Percentiles rank a stretch among this genome's conserved stretches.
Evolutionary conservation across 345 rosid species (phyloP).

Genomic region (Pistacia atlantica): DNA sequence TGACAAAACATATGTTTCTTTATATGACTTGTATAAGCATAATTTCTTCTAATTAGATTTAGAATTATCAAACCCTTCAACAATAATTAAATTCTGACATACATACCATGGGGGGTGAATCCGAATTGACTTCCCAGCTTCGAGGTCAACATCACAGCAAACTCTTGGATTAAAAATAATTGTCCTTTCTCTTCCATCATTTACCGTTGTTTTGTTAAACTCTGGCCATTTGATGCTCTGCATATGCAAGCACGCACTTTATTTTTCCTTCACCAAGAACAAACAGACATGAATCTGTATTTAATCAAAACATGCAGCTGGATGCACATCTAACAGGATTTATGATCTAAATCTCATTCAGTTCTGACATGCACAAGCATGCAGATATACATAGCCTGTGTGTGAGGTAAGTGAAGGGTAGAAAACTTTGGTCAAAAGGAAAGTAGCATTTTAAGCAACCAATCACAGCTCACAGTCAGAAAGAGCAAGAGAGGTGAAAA

Average conservation of each 20-base stretch:
- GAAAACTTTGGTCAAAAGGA: not conserved
- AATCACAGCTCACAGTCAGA: not conserved
- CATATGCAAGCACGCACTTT: conserved; percentile 24
- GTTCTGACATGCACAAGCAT: not conserved
- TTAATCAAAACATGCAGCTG: not conserved
- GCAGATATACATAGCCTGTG: not conserved
- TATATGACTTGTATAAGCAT: not conserved
- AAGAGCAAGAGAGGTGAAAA: not conserved
- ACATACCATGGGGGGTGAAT: conserved; percentile 70
- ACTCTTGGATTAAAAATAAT: conserved; percentile 76
- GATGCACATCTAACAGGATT: not conserved
- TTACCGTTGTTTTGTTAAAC: conserved; percentile 26
- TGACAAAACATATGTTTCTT: not conserved
- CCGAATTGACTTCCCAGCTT: conserved; percentile 65
- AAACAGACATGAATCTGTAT: not conserved
- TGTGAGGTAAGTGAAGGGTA: not conserved
- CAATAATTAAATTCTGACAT: not conserved
- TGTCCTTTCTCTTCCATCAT: conserved; percentile 40
- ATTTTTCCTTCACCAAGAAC: not conserved
- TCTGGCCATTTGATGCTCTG: conserved; percentile 41
- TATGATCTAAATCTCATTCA: not conserved
- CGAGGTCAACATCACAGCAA: conserved; percentile 77
- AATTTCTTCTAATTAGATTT: not conserved
- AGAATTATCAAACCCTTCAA: not conserved
- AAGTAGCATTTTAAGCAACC: not conserved